These are phyloP conservation scores for Alternaria arborescens DNA, from an alignment of 2,329 filamentous ascomycete species.

Conservation along the genomic window DNA sequence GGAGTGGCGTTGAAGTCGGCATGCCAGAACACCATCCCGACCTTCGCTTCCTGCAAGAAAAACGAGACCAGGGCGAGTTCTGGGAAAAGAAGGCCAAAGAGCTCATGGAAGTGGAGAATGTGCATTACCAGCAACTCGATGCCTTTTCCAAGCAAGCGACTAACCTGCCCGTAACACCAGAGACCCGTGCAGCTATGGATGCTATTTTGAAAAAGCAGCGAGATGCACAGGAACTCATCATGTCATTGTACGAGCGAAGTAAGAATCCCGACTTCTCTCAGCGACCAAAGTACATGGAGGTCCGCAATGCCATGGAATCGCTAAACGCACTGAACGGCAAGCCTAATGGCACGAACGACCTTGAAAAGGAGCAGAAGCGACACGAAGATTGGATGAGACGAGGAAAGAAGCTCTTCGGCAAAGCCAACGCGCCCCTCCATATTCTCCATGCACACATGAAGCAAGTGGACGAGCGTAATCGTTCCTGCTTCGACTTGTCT, in stretches of 20 bases:
- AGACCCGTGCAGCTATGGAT: conserved; percentile 84
- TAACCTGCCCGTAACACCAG: conserved; percentile 79
- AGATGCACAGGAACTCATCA: conserved; percentile 88
- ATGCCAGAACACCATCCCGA: conserved; percentile 84
- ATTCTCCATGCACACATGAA: conserved; percentile 96
- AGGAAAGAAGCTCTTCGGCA: conserved; percentile 97
- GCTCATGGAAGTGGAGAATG: conserved; percentile 86
- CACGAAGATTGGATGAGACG: conserved; percentile 99
- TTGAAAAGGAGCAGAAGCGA: conserved; percentile 91
- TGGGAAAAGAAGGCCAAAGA: conserved; percentile 96
- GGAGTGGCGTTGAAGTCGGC: conserved; percentile 77
- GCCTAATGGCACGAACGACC: conserved; percentile 85
- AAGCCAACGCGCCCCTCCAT: conserved; percentile 95
- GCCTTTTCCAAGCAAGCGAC: conserved; percentile 85
- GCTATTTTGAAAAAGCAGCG: conserved; percentile 94
- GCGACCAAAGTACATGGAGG: conserved; percentile 86
- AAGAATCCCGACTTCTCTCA: conserved; percentile 77
- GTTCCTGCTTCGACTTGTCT: conserved; percentile 87
- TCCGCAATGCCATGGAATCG: conserved; percentile 87
- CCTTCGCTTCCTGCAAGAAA: conserved; percentile 76
- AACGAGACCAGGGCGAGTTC: conserved; percentile 77
- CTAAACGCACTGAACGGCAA: conserved; percentile 92
- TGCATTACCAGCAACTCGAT: conserved; percentile 95
- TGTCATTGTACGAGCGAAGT: conserved; percentile 80
- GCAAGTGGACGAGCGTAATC: conserved; percentile 87